These are phyloP conservation scores for Ciborinia camelliae DNA, from an alignment of 2,329 filamentous ascomycete species.

Conservation along the genomic window DNA sequence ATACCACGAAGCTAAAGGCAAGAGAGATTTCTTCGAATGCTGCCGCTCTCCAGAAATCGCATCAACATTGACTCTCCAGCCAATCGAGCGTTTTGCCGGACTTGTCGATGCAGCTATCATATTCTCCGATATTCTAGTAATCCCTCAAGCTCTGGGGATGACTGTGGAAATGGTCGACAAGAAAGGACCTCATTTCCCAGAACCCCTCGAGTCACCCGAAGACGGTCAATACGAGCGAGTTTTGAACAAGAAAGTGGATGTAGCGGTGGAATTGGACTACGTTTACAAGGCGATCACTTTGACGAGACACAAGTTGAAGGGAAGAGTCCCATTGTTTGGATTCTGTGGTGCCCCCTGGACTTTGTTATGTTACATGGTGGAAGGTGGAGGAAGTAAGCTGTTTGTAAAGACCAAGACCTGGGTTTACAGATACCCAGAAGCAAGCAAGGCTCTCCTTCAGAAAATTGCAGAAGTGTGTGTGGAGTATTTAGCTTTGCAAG, in stretches of 20 bases:
- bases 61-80: constrained; percentile 89
- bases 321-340: constrained; percentile 87
- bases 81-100: constrained; percentile 84
- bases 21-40: constrained; percentile 94
- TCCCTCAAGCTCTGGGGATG: constrained; percentile 98
- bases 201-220: constrained; percentile 72
- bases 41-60: constrained; percentile 91
- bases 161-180: constrained; percentile 97
- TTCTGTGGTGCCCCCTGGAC: constrained; percentile 99
- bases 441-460: constrained; percentile 75
- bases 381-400: constrained; percentile 92
- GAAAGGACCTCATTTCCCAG: constrained; percentile 91
- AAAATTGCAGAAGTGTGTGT: constrained; percentile 95
- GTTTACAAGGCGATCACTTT: constrained; percentile 94
- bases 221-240: constrained; percentile 81
- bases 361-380: constrained; percentile 97
- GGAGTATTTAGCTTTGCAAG: constrained; percentile 88
- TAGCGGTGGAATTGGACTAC: constrained; percentile 80
- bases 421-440: constrained; percentile 85
- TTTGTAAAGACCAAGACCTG: constrained; percentile 94
- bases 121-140: constrained; percentile 97
- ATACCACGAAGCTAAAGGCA: constrained; percentile 92
- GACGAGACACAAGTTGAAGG: constrained; percentile 81
- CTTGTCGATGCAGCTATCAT: constrained; percentile 97
- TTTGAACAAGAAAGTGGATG: constrained; percentile 75